Percentiles rank a stretch among this genome's conserved stretches.
Conservation (phyloP, 306 rosid species). For the Sophora flavescens region DNA sequence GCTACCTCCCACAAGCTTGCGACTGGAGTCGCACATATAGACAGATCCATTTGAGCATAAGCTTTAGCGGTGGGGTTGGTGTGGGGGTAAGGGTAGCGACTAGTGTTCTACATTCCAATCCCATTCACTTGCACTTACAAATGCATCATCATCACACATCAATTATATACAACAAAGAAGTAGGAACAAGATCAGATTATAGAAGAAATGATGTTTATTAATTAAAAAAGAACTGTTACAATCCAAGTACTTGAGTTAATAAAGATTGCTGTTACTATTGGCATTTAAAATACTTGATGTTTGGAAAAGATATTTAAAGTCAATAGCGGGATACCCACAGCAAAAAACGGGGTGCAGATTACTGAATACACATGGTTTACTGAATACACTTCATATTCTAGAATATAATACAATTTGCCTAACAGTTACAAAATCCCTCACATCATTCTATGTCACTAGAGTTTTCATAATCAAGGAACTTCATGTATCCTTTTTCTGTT, state of each 20-base stretch:
- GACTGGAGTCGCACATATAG: not conserved
- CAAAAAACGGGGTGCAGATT: slow-evolving; percentile 5
- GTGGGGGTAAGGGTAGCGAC: not conserved
- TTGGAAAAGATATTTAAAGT: not conserved
- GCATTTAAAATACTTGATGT: slow-evolving; percentile 3
- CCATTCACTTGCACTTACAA: not conserved
- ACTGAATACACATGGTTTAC: not conserved
- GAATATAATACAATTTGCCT: slow-evolving; percentile 31
- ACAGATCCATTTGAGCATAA: not conserved
- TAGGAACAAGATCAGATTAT: too few species aligned
- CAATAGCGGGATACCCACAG: not conserved
- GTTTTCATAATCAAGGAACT: slow-evolving; percentile 27
- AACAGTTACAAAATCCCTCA: slow-evolving; percentile 29
- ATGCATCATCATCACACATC: not conserved
- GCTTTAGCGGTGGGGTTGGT: not conserved
- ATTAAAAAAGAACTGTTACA: too few species aligned
- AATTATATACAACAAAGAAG: not conserved
- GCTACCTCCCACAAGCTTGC: too few species aligned
- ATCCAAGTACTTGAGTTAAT: not conserved
- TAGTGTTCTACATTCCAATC: not conserved
- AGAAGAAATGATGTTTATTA: too few species aligned
- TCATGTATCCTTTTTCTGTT: slow-evolving; percentile 16
- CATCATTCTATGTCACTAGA: slow-evolving; percentile 11
- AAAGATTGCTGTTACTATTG: not conserved
- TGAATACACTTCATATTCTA: slow-evolving; percentile 9